Percentiles rank a stretch among this genome's conserved stretches.
Conservation (phyloP, 2,329 filamentous ascomycete species). For the Moelleriella libera region DNA sequence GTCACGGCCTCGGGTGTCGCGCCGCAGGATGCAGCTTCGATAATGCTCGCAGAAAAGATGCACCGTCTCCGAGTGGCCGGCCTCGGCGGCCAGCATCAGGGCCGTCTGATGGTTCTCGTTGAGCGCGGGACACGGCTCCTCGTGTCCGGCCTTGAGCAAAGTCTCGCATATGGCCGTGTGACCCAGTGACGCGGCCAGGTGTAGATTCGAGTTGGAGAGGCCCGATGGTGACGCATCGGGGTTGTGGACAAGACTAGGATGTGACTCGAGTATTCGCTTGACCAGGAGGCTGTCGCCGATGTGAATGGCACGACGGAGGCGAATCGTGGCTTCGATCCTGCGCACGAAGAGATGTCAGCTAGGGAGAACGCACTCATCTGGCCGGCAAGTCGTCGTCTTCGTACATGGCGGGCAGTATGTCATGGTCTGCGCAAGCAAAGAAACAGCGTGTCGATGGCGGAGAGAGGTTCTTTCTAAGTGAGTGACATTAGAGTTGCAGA, state of each 20-base stretch:
- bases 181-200: conserved; percentile 64
- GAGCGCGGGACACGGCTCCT: conserved; percentile 55
- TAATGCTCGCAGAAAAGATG: conserved; percentile 54
- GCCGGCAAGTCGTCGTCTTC: too few relatives aligned
- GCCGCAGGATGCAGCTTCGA: conserved; percentile 46
- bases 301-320: conserved; percentile 70
- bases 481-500: too few relatives aligned
- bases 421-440: background rate
- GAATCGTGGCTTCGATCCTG: conserved; percentile 65
- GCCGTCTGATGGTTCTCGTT: conserved; percentile 73
- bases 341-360: background rate
- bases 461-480: too few relatives aligned
- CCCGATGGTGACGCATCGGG: conserved; percentile 55
- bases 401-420: background rate
- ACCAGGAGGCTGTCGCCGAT: conserved; percentile 60
- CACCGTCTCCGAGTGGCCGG: conserved; percentile 60
- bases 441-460: too few relatives aligned
- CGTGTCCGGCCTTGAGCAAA: conserved; percentile 63
- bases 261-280: conserved; percentile 59
- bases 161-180: conserved; percentile 53
- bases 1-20: conserved; percentile 55
- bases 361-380: too few relatives aligned
- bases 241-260: conserved; percentile 61
- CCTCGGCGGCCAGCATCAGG: conserved; percentile 60
- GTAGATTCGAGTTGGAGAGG: conserved; percentile 71